Evolutionary conservation across 805 yeast genomes (phyloP).

Genomic region (Candida silvicultrix): DNA sequence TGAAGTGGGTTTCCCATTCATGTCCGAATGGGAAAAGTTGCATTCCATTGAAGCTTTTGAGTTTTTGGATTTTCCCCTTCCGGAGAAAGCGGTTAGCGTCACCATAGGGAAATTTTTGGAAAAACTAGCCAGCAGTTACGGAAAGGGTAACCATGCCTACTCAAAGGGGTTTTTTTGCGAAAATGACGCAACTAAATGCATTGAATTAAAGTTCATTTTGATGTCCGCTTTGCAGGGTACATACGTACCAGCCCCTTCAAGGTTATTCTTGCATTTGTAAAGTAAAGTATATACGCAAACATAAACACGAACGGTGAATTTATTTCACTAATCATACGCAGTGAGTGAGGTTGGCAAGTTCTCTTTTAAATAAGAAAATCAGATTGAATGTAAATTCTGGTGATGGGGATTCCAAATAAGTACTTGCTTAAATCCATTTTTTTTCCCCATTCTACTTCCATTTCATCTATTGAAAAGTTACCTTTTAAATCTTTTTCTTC

Average conservation of each 20-base stretch:
- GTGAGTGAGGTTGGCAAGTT: not conserved
- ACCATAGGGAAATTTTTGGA: not conserved
- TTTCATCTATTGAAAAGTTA: no score
- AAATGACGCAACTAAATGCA: no score
- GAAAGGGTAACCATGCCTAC: not conserved
- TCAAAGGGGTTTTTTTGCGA: no score
- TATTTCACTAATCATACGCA: not conserved
- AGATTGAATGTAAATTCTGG: not conserved
- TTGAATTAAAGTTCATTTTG: no score
- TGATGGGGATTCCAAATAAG: not conserved
- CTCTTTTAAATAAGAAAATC: not conserved
- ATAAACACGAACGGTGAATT: not conserved
- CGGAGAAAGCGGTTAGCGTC: not conserved
- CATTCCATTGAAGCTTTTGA: no score
- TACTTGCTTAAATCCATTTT: not conserved
- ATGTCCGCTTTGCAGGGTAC: not conserved
- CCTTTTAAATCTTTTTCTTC: not conserved
- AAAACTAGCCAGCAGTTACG: not conserved
- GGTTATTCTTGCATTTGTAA: not conserved
- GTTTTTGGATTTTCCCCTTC: not conserved
- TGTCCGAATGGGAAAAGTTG: no score
- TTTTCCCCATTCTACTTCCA: no score
- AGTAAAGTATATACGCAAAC: not conserved
- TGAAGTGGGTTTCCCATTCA: no score
- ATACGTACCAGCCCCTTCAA: not conserved